These are phyloP conservation scores for Aspergillus neotritici DNA, from an alignment of 2,329 filamentous ascomycete species.

Conservation along the genomic window DNA sequence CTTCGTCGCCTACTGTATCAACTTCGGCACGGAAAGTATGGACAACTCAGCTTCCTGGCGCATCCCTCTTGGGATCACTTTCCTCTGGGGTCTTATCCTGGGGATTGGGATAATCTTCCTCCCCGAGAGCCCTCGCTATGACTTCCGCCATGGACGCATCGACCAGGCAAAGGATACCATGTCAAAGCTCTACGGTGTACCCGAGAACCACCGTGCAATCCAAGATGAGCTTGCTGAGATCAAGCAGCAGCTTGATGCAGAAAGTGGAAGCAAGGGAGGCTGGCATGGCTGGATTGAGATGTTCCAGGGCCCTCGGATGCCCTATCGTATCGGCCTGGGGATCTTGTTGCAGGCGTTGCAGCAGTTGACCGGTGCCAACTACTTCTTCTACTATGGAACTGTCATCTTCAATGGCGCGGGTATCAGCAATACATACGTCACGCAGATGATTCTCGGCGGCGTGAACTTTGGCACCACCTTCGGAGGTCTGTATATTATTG, in stretches of 20 bases:
- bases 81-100: constrained; percentile 51
- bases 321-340: constrained; percentile 40
- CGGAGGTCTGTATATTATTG: constrained; percentile 61
- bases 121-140: constrained; percentile 52
- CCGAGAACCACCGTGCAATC: constrained; percentile 48
- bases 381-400: constrained; percentile 49
- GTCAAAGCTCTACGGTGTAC: constrained; percentile 49
- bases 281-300: constrained; percentile 27
- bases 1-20: constrained; percentile 40
- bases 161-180: constrained; percentile 50
- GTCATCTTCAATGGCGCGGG: constrained; percentile 47
- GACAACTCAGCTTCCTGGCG: constrained; percentile 41
- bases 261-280: constrained; percentile 30
- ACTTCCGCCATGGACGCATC: constrained; percentile 49
- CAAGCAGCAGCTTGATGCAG: constrained; percentile 50
- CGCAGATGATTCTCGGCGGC: constrained; percentile 57
- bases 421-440: constrained; percentile 56
- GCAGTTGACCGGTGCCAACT: constrained; percentile 44
- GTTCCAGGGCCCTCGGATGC: constrained; percentile 37
- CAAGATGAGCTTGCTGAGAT: constrained; percentile 51
- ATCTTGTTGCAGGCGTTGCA: constrained; percentile 41
- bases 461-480: constrained; percentile 64
- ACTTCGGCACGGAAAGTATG: constrained; percentile 35
- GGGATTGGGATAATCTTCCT: constrained; percentile 50
- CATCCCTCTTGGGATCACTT: constrained; percentile 51